Evolutionary conservation across 495 filamentous ascomycete genomes (phyloP), one percentile per base, ranked within the genome.

Genomic region (Clohesyomyces aquaticus): DNA sequence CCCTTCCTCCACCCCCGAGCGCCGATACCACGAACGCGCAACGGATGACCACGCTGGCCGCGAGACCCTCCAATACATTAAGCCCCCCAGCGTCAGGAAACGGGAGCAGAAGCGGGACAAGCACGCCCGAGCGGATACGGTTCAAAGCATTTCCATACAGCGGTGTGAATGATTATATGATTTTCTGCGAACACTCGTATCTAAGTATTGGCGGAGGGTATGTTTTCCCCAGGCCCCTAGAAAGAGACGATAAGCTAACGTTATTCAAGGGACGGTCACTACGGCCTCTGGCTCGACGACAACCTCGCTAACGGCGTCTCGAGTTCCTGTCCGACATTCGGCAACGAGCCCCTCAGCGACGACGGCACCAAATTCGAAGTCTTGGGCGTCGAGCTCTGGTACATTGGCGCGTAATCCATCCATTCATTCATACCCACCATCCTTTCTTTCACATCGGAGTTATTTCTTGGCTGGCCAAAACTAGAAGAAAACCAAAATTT

Each of bases 141-240:
- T 98, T 98, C 82, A 96, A 96, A 75, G 93, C 93, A 0, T 98
- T 97, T 73, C 93, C 92, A 0, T 98, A 97, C 71, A 93, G 88
- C 63, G 94, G 94, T 6, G 84, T 93, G 16, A 98, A 98, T 75
- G 94, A 98, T 74, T 96, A 96, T 73, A 87, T 94, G 80, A 95
- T 97, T 67, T 88, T 93, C 67, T 98, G 93, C 77, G 91, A 96
- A 73, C 80, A 82, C 23, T 83, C 85, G n/a, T 98, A 87, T 72
- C 74, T 98, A 43, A 91, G 87, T 71, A 77, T 96, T 1, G 92
- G 92, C 29, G 93, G 91, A 49, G 95, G 88, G 84, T 86, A 72
- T 76, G 83, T 75, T 51, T 35, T 59, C 22, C 52, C 48, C 59
- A 29, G 10, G 35, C 23, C 46, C 16, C 16, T 25, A 63, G 10